Evolutionary conservation across 805 yeast species (phyloP).

Genomic region (Jamesozyma piceae): DNA sequence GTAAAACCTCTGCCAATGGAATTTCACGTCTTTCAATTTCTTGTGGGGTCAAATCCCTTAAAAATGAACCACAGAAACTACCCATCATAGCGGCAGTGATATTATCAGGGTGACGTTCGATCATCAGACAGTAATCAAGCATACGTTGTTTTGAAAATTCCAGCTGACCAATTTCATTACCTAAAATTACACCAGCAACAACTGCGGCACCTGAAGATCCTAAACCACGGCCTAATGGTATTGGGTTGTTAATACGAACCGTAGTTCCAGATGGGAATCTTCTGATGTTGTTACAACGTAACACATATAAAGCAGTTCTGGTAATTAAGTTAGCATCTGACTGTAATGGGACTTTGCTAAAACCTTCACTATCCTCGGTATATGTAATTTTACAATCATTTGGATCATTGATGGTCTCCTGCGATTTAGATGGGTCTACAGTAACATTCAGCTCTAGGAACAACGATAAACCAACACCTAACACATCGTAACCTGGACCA

Average conservation of each 20-base stretch:
- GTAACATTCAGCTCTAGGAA: constrained; percentile 62
- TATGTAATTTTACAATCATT: constrained; percentile 63
- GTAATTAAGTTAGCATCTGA: constrained; percentile 82
- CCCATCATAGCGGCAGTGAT: constrained; percentile 99
- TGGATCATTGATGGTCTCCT: constrained; percentile 47
- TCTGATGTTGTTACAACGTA: constrained; percentile 70
- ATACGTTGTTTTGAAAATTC: constrained; percentile 68
- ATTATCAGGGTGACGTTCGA: constrained; percentile 97
- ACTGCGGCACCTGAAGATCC: constrained; percentile 99
- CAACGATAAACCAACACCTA: constrained; percentile 80
- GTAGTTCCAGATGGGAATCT: constrained; percentile 78
- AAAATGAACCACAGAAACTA: constrained; percentile 92
- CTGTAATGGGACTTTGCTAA: constrained; percentile 64
- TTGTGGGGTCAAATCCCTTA: constrained; percentile 64
- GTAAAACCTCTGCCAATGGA: constrained; percentile 77
- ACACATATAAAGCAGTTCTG: constrained; percentile 82
- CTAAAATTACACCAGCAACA: constrained; percentile 90
- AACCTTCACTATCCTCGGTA: constrained; percentile 65
- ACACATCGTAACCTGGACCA: constrained; percentile 96
- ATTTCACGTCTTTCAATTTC: constrained; percentile 71
- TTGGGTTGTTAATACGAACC: constrained; percentile 76
- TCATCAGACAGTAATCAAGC: constrained; percentile 91
- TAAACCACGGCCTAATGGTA: constrained; percentile 92
- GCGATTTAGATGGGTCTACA: constrained; percentile 43
- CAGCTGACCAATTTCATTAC: constrained; percentile 71